Conservation (phyloP, 208 protist genomes). For the Trypanosoma melophagium region DNA sequence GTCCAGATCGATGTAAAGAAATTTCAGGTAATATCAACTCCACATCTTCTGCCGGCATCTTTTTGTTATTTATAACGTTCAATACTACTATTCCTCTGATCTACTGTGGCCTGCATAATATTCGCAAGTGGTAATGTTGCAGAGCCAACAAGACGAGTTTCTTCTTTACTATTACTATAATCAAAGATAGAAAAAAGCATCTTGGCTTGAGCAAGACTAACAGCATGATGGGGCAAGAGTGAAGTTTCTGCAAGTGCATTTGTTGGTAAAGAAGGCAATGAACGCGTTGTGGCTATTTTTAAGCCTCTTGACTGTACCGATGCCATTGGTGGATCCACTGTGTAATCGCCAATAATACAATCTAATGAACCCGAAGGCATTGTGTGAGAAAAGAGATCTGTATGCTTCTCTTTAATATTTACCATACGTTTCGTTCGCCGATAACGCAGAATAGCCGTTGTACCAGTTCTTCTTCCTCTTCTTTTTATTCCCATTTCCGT, state of each 20-base stretch:
- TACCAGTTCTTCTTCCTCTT: no score
- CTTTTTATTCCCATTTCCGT: no score
- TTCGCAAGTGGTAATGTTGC: slow-evolving; percentile 14
- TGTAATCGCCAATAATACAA: slow-evolving; percentile 13
- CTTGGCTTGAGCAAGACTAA: slow-evolving; percentile 19
- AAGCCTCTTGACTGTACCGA: background rate
- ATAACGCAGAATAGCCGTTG: slow-evolving; percentile 4
- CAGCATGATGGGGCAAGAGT: slow-evolving; percentile 17
- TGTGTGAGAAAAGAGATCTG: background rate
- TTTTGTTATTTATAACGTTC: no score
- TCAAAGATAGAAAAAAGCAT: slow-evolving; percentile 24
- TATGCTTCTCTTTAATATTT: background rate
- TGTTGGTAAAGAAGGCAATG: background rate
- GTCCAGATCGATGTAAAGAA: slow-evolving; percentile 10
- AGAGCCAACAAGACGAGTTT: slow-evolving; percentile 9
- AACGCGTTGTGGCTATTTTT: background rate
- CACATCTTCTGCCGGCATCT: slow-evolving; percentile 7
- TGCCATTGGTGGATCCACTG: background rate
- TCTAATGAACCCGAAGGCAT: background rate
- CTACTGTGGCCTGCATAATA: slow-evolving; percentile 13
- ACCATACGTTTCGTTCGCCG: background rate
- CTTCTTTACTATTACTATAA: background rate
- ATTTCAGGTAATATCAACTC: slow-evolving; percentile 8
- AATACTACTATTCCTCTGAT: background rate
- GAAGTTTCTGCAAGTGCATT: background rate